Conservation (phyloP, 176 grass and related monocot genomes). For the Echinochloa phyllopogon region DNA sequence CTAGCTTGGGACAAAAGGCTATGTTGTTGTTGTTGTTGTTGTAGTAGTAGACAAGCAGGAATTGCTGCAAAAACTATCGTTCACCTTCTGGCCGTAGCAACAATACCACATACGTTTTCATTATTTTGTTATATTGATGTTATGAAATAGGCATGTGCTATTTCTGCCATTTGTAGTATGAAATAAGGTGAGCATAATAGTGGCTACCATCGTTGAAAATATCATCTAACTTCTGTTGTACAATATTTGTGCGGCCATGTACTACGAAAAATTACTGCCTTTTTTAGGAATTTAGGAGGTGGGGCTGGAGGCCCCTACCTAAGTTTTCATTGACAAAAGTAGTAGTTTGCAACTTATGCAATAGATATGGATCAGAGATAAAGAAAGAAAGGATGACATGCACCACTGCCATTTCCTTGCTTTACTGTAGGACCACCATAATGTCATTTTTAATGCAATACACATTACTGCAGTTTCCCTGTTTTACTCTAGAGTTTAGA, state of each 20-base stretch:
- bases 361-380: conserved; percentile 2
- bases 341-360: not conserved
- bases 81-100: not conserved
- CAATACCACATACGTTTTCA: not conserved
- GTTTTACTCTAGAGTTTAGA: not conserved
- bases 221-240: not conserved
- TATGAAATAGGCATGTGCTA: not conserved
- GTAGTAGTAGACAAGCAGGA: not conserved
- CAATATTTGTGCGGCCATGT: not conserved
- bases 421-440: not conserved
- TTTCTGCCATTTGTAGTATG: not conserved
- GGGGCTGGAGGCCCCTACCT: too few species aligned
- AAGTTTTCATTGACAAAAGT: not conserved
- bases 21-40: too few species aligned
- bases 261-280: not conserved
- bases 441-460: not conserved
- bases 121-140: not conserved
- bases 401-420: not conserved
- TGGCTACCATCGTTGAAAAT: not conserved
- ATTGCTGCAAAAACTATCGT: not conserved
- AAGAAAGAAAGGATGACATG: not conserved
- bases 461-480: not conserved
- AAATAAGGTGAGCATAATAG: not conserved
- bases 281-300: not conserved
- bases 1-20: too few species aligned